Conservation (phyloP, 2,329 filamentous ascomycete species). For the Nemania sp. region DNA sequence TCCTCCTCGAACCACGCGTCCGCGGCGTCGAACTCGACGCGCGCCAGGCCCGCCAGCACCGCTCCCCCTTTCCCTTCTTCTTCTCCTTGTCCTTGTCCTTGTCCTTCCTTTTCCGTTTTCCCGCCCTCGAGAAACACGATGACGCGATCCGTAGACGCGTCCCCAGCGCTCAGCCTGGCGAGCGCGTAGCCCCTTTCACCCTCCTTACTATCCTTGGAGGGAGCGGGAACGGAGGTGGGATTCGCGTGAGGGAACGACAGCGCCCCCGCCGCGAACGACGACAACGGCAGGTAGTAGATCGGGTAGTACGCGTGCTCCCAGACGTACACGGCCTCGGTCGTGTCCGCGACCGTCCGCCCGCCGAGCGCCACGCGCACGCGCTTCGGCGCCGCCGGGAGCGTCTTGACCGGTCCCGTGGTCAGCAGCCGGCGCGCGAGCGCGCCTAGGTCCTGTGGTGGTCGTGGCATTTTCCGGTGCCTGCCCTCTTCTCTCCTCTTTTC, state of each 20-base stretch:
- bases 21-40: constrained; percentile 33
- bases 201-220: background rate
- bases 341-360: constrained; percentile 41
- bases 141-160: constrained; percentile 31
- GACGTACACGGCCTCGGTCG: constrained; percentile 41
- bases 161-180: constrained; percentile 26
- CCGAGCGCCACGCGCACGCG: constrained; percentile 41
- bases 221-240: no score
- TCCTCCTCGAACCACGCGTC: constrained; percentile 60
- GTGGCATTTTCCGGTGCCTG: constrained; percentile 22
- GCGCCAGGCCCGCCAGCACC: constrained; percentile 32
- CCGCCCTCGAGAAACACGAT: constrained; percentile 30
- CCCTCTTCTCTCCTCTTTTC: no score
- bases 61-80: background rate
- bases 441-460: constrained; percentile 28
- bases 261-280: constrained; percentile 25
- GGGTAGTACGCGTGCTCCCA: constrained; percentile 46
- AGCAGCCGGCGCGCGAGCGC: constrained; percentile 34
- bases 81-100: background rate
- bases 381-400: constrained; percentile 36
- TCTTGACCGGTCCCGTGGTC: constrained; percentile 38
- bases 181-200: constrained; percentile 29
- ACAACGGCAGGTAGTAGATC: constrained; percentile 41
- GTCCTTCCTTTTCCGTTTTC: background rate
- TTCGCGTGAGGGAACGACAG: constrained; percentile 6